phyloP scores from a whole-genome alignment of 2,329 filamentous ascomycete species.

The Teratosphaeriaceae sp. region DNA sequence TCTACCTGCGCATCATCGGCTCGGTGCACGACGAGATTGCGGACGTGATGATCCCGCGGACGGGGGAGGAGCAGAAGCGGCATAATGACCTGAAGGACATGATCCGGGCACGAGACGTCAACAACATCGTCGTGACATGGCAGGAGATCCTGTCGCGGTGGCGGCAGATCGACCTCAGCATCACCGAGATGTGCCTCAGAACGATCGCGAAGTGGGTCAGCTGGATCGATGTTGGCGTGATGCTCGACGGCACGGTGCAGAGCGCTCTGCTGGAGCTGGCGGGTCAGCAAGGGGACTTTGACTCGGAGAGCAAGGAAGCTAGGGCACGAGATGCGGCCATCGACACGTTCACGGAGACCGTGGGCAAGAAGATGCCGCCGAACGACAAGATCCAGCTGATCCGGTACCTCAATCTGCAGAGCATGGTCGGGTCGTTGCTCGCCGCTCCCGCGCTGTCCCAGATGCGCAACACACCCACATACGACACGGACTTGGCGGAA shows the following conservation, averaged over 20 bases:
- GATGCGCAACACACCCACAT: slow-evolving; percentile 71
- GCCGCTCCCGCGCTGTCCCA: slow-evolving; percentile 74
- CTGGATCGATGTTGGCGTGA: slow-evolving; percentile 94
- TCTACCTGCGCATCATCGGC: slow-evolving; percentile 82
- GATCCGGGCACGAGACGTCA: slow-evolving; percentile 77
- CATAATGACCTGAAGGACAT: slow-evolving; percentile 89
- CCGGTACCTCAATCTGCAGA: slow-evolving; percentile 76
- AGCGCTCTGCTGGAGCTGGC: slow-evolving; percentile 79
- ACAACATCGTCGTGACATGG: slow-evolving; percentile 84
- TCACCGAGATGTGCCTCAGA: slow-evolving; percentile 83
- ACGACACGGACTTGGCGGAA: slow-evolving; percentile 94
- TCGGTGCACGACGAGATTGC: slow-evolving; percentile 97
- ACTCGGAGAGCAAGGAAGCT: slow-evolving; percentile 54
- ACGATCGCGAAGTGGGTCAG: slow-evolving; percentile 96
- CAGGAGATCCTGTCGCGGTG: slow-evolving; percentile 81
- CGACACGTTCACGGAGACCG: slow-evolving; percentile 91
- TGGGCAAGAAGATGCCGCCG: slow-evolving; percentile 95
- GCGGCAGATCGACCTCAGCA: slow-evolving; percentile 56
- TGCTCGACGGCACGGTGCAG: slow-evolving; percentile 86
- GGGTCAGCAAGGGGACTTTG: slow-evolving; percentile 58
- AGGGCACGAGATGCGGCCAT: slow-evolving; percentile 85
- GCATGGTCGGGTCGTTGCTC: slow-evolving; percentile 80
- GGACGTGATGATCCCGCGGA: slow-evolving; percentile 76
- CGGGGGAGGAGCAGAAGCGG: slow-evolving; percentile 70
- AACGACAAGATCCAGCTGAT: slow-evolving; percentile 93